Evolutionary conservation across 208 protist genomes (phyloP).

Genomic region (Crithidia fasciculata): DNA sequence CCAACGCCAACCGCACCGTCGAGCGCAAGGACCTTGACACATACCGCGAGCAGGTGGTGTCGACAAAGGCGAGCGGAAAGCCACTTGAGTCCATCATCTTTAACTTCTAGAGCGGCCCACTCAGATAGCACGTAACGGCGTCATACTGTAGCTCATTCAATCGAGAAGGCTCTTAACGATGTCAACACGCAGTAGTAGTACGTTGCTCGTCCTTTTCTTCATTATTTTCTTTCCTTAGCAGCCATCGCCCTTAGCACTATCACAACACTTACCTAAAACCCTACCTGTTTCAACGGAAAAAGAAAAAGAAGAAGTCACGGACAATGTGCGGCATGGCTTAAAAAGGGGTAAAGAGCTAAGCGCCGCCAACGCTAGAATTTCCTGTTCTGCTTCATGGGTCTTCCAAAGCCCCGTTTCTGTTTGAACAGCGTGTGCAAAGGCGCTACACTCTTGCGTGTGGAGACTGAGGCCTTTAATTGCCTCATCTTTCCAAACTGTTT

Average conservation of each 20-base stretch:
- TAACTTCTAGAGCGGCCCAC: constrained; percentile 61
- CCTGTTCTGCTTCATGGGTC: too few species aligned
- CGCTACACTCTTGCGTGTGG: too few species aligned
- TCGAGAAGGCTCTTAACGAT: not conserved
- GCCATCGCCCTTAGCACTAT: constrained; percentile 4
- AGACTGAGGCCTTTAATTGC: too few species aligned
- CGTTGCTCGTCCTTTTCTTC: constrained; percentile 4
- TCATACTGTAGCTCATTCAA: not conserved
- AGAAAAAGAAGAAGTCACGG: not conserved
- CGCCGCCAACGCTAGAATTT: too few species aligned
- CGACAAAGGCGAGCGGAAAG: constrained; percentile 43
- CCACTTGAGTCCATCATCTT: constrained; percentile 83
- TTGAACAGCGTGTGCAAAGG: too few species aligned
- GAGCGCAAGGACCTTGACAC: constrained; percentile 62
- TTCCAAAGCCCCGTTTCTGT: too few species aligned
- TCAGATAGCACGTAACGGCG: not conserved
- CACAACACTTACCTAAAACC: constrained; percentile 2
- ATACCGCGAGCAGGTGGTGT: constrained; percentile 78
- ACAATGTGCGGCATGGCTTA: too few species aligned
- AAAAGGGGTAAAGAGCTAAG: too few species aligned
- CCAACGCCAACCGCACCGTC: constrained; percentile 70
- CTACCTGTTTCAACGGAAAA: not conserved
- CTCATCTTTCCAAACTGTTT: too few species aligned
- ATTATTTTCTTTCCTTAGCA: constrained; percentile 10
- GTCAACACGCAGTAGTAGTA: constrained; percentile 10